Conservation (phyloP, 768 basidiomycete genomes). For the Porphyrellus cyaneotinctus region DNA sequence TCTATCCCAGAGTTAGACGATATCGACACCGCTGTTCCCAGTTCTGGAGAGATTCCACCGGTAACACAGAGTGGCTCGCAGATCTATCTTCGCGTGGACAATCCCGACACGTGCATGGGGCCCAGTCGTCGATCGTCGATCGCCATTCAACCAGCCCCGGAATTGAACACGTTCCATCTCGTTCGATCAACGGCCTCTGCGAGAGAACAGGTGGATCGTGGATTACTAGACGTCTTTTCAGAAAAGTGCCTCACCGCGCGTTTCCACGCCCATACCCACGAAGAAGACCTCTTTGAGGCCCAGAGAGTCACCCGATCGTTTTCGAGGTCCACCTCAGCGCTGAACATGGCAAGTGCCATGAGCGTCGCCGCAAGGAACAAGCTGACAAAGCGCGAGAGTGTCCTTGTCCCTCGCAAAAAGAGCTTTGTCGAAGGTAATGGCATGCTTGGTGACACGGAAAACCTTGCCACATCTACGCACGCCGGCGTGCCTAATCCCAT, state of each 20-base stretch:
- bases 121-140: conserved; percentile 60
- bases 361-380: conserved; percentile 50
- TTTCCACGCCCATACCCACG: conserved; percentile 56
- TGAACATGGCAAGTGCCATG: conserved; percentile 58
- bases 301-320: conserved; percentile 44
- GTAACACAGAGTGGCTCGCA: conserved; percentile 6
- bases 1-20: conserved; percentile 50
- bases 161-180: conserved; percentile 56
- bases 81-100: conserved; percentile 21
- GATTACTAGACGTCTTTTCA: conserved; percentile 78
- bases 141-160: conserved; percentile 47
- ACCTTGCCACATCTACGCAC: not conserved
- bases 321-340: conserved; percentile 52
- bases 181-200: conserved; percentile 63
- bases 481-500: conserved; percentile 8
- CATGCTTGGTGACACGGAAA: conserved; percentile 17
- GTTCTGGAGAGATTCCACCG: conserved; percentile 4
- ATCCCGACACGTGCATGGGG: conserved; percentile 3
- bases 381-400: conserved; percentile 65
- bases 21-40: conserved; percentile 6
- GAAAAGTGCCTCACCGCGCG: conserved; percentile 67
- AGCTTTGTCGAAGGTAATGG: conserved; percentile 37
- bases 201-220: conserved; percentile 70
- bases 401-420: conserved; percentile 59
- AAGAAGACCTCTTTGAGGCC: conserved; percentile 60